Percentiles rank a stretch among this genome's conserved stretches.
These are phyloP conservation scores for Prunus davidiana DNA, from an alignment of 306 rosid genomes.

Conservation along the genomic window DNA sequence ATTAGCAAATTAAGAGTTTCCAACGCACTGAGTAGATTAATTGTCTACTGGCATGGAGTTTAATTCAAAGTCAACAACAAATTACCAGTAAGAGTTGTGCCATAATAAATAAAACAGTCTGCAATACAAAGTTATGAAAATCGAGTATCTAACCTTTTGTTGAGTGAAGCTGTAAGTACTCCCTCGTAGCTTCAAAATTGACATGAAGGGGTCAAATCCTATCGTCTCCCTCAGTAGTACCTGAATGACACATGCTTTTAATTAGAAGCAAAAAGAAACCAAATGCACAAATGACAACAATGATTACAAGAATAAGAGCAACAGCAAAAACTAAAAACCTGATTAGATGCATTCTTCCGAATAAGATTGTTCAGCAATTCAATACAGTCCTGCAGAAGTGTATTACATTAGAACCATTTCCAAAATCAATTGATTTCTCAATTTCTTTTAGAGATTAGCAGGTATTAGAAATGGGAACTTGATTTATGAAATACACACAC, in stretches of 20 bases:
- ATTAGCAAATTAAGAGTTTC: constrained; percentile 76
- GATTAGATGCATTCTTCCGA: constrained; percentile 73
- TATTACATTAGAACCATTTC: constrained; percentile 20
- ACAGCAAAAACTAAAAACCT: constrained; percentile 51
- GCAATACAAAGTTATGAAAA: constrained; percentile 24
- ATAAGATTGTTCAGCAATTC: constrained; percentile 85
- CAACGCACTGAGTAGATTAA: constrained; percentile 78
- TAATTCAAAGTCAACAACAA: constrained; percentile 41
- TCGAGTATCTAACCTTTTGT: constrained; percentile 82
- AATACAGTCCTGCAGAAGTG: constrained; percentile 67
- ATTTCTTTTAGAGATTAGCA: background rate
- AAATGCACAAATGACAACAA: background rate
- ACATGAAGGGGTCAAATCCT: constrained; percentile 80
- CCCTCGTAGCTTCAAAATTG: constrained; percentile 74
- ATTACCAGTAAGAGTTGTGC: constrained; percentile 44
- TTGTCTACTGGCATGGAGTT: constrained; percentile 88
- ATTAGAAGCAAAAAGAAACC: constrained; percentile 23
- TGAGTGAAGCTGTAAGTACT: constrained; percentile 70
- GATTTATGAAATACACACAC: background rate
- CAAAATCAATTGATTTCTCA: constrained; percentile 4
- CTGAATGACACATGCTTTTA: constrained; percentile 37
- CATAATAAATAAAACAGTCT: background rate
- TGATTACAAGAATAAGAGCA: background rate
- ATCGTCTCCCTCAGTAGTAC: constrained; percentile 82
- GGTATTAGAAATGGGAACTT: background rate